Evolutionary conservation across 257 asterid species (phyloP).

Genomic region (Jaltomata sinuosa): DNA sequence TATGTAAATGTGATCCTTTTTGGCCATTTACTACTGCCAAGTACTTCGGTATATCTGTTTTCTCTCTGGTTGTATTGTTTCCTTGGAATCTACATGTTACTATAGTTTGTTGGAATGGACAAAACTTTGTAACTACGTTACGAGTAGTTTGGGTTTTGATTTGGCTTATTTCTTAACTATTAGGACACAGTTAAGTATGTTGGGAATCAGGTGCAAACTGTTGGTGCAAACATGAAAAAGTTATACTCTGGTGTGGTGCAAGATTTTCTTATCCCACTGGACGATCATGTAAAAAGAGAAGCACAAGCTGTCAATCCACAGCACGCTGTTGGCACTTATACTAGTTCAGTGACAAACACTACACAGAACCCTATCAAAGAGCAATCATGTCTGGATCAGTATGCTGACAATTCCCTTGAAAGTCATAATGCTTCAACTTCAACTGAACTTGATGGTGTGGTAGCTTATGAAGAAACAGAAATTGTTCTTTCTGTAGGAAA

Average conservation of each 20-base stretch:
- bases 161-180: neutral
- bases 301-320: constrained; percentile 6
- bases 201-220: constrained; percentile 53
- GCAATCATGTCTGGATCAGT: constrained; percentile 12
- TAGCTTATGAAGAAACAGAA: constrained; percentile 14
- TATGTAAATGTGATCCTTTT: constrained; percentile 5
- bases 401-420: neutral
- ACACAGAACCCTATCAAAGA: constrained; percentile 4
- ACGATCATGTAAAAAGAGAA: constrained; percentile 4
- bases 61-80: constrained; percentile 2
- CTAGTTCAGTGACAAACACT: constrained; percentile 1
- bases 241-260: constrained; percentile 43
- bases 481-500: constrained; percentile 8
- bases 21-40: neutral
- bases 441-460: neutral
- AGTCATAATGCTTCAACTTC: neutral
- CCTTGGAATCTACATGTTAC: neutral
- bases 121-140: neutral
- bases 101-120: neutral
- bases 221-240: constrained; percentile 44
- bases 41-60: neutral
- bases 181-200: constrained; percentile 52
- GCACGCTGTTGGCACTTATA: neutral
- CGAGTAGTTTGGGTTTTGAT: neutral
- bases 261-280: constrained; percentile 34